These are phyloP conservation scores for Zasmidium citrigriseum DNA, from an alignment of 2,329 filamentous ascomycete genomes.

Conservation along the genomic window DNA sequence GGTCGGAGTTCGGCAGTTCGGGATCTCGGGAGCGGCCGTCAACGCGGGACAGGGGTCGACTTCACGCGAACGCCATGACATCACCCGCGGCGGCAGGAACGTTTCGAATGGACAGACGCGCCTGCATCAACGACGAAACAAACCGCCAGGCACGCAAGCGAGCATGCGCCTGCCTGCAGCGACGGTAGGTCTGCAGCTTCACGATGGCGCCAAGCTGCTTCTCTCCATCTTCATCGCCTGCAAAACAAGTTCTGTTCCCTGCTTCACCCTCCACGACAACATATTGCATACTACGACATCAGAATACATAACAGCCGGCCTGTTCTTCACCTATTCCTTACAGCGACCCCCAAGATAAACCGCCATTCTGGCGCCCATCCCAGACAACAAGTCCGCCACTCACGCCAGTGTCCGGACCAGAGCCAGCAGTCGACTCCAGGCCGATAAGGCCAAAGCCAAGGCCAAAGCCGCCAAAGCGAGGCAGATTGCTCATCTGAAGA, in stretches of 20 bases:
- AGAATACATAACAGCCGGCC: not conserved
- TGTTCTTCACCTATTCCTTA: not conserved
- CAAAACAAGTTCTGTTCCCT: not conserved
- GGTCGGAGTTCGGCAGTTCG: too few relatives aligned
- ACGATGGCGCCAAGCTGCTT: not conserved
- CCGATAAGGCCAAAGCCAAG: not conserved
- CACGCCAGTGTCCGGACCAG: not conserved
- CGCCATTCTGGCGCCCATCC: not conserved
- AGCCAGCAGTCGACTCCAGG: not conserved
- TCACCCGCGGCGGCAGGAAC: not conserved
- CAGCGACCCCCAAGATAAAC: not conserved
- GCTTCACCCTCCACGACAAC: not conserved
- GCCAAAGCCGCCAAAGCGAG: too few relatives aligned
- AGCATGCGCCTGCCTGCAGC: not conserved
- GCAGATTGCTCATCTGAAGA: not conserved
- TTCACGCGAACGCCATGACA: not conserved
- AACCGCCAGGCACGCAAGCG: not conserved
- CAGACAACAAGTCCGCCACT: not conserved
- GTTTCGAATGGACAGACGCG: not conserved
- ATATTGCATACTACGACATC: not conserved
- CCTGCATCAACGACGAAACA: not conserved
- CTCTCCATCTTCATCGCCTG: not conserved
- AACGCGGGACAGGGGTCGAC: too few relatives aligned
- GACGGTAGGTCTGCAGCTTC: constrained; percentile 1
- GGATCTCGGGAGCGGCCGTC: not conserved